Base-by-base conservation (phyloP, 2,329 filamentous ascomycete genomes). In the Grosmannia huntii region DNA sequence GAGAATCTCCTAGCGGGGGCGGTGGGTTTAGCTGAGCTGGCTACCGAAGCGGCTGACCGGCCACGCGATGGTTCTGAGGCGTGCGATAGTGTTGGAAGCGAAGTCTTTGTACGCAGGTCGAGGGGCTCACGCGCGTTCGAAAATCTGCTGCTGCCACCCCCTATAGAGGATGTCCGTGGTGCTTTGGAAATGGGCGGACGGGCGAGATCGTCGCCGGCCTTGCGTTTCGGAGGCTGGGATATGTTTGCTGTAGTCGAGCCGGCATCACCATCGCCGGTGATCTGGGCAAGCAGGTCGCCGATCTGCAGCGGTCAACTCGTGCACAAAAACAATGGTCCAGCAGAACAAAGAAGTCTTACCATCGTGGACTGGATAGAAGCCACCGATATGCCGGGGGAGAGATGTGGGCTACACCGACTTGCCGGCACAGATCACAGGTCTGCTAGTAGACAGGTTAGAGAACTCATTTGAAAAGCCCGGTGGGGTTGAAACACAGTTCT, bases 261-360 rank as follows among this genome's bases (percentile, higher is more conserved):
- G 57, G 67, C 50, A 64, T 74, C 70, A 66, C 77, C 74, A 62
- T 76, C 75, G 66, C 82, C 82, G 62, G 74, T 80, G 63, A 86
- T 85, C 67, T 82, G 78, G 63, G 81, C 82, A 38, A 83, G 74
- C n/a, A 83, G 71, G 62, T 82, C 79, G 61, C 75, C 71, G 64
- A 83, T 82, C 77, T 80, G 60, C 21, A 25, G 14, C 16, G 16
- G 21, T 19, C 19, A n/a, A n/a, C 5, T 19, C 41, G 19, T 5
- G 19, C 19, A n/a, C 19, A 7, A 16, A 44, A 44, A n/a, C 41
- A n/a, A 44, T 6, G 21, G 51, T 1, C 10, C 9, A 33, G 33
- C 11, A 53, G 33, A 41, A 21, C 46, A 25, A 25, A 14, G 4
- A 25, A 14, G 27, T 14, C 46, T 49, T 25, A 49, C 46, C 46